Percentiles rank a stretch among this genome's conserved stretches.
These are phyloP conservation scores for Fusarium sp. DNA, from an alignment of 2,329 filamentous ascomycete species.

Conservation along the genomic window DNA sequence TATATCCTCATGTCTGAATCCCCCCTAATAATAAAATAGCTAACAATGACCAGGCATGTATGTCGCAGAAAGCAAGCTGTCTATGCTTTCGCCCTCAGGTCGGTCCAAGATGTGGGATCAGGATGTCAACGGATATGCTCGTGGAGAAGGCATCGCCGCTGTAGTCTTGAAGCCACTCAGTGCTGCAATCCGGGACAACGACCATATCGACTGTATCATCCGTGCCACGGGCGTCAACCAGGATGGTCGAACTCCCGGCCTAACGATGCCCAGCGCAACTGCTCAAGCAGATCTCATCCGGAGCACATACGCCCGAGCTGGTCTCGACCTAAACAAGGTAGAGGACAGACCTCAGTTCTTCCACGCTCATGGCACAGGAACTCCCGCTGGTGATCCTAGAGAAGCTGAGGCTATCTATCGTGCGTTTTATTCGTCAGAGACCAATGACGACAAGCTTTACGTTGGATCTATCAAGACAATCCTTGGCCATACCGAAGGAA, in stretches of 20 bases:
- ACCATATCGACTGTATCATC: constrained; percentile 11
- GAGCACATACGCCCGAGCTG: neutral
- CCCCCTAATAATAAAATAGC: too few relatives aligned
- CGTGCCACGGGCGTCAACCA: constrained; percentile 5
- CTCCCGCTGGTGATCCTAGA: constrained; percentile 13
- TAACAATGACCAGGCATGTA: constrained; percentile 1
- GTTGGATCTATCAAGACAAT: constrained; percentile 19
- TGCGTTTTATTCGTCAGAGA: neutral
- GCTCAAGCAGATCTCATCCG: neutral
- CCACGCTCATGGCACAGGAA: constrained; percentile 28
- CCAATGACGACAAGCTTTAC: neutral
- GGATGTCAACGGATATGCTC: constrained; percentile 20
- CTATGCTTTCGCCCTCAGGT: too few relatives aligned
- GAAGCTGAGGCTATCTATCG: too few relatives aligned
- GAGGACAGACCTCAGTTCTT: neutral
- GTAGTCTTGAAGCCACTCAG: constrained; percentile 20
- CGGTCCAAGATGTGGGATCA: constrained; percentile 16
- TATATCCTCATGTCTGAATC: too few relatives aligned
- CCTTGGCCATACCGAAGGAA: constrained; percentile 14
- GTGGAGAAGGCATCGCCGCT: constrained; percentile 18
- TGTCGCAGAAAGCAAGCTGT: neutral
- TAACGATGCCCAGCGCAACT: neutral
- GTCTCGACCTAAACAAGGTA: neutral
- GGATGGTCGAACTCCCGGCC: neutral
- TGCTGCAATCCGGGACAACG: neutral